phyloP scores from a whole-genome alignment of 768 basidiomycete species.

The Boletus barrowsii region DNA sequence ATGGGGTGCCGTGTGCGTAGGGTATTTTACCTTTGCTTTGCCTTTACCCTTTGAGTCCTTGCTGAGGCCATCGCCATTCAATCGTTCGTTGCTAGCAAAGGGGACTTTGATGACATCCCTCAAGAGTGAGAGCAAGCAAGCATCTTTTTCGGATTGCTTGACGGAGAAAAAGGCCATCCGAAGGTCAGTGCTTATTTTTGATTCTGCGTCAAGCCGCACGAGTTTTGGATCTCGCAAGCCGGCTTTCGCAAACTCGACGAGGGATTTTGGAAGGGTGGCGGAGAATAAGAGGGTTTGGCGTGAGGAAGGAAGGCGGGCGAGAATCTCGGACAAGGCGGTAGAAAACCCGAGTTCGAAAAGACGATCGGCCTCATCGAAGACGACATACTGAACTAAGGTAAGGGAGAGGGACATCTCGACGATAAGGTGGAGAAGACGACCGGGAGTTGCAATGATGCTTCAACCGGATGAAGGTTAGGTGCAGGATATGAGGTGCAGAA shows the following conservation, averaged over 20 bases:
- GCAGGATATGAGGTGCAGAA: constrained; percentile 3
- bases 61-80: constrained; percentile 21
- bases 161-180: constrained; percentile 93
- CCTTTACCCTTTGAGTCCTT: constrained; percentile 46
- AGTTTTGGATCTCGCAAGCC: constrained; percentile 92
- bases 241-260: constrained; percentile 98
- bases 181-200: constrained; percentile 91
- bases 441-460: constrained; percentile 97
- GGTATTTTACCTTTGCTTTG: constrained; percentile 47
- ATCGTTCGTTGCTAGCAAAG: constrained; percentile 36
- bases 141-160: constrained; percentile 92
- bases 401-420: constrained; percentile 97
- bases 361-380: constrained; percentile 98
- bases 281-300: constrained; percentile 96
- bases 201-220: constrained; percentile 93
- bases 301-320: constrained; percentile 79
- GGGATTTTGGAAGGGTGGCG: constrained; percentile 90
- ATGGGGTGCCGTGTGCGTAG: constrained; percentile 63
- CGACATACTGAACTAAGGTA: constrained; percentile 80
- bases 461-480: constrained; percentile 9
- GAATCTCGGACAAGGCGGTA: constrained; percentile 85
- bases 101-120: constrained; percentile 88
- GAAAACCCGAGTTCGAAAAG: constrained; percentile 99
- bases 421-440: constrained; percentile 91
- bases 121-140: constrained; percentile 77